A percentile compares a stretch with the other conserved stretches of the same genome.
phyloP scores from a whole-genome alignment of 768 basidiomycete species.

The Cystofilobasidium capitatum region DNA sequence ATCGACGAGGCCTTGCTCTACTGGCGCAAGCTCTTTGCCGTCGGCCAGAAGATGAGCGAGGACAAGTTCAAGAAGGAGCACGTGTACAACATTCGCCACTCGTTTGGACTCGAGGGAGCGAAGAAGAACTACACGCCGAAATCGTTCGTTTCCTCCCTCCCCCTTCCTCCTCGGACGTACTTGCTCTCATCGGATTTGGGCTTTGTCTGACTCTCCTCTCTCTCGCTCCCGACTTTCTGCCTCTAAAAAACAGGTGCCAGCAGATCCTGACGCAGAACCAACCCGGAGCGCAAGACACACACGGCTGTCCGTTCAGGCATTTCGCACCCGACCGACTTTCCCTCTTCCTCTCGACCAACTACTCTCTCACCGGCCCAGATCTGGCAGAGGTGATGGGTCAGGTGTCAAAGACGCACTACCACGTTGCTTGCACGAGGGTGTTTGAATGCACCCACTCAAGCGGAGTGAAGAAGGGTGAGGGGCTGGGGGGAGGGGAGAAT shows the following conservation, averaged over 20 bases:
- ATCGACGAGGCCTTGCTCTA: conserved; percentile 88
- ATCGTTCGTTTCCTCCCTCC: conserved; percentile 17
- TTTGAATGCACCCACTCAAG: conserved; percentile 95
- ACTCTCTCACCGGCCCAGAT: conserved; percentile 48
- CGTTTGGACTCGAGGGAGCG: conserved; percentile 86
- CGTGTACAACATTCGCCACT: conserved; percentile 93
- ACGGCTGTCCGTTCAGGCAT: conserved; percentile 90
- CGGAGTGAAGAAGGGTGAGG: conserved; percentile 35
- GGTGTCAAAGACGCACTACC: conserved; percentile 73
- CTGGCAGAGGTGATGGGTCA: conserved; percentile 70
- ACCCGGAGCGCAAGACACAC: conserved; percentile 59
- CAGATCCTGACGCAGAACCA: conserved; percentile 64
- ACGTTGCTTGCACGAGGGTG: conserved; percentile 92
- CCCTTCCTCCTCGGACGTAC: not conserved
- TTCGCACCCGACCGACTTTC: conserved; percentile 74
- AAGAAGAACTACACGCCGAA: conserved; percentile 89
- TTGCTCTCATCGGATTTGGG: not conserved
- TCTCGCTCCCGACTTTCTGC: not conserved
- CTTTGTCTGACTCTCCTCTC: not conserved
- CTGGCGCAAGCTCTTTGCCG: conserved; percentile 75
- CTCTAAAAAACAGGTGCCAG: conserved; percentile 87
- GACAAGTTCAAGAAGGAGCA: conserved; percentile 98
- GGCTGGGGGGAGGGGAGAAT: conserved; percentile 55
- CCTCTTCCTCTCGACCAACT: conserved; percentile 49
- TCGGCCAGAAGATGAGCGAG: conserved; percentile 55